Evolutionary conservation across 352 stramenopile genomes (phyloP).

Genomic region (Pythium apleroticum): DNA sequence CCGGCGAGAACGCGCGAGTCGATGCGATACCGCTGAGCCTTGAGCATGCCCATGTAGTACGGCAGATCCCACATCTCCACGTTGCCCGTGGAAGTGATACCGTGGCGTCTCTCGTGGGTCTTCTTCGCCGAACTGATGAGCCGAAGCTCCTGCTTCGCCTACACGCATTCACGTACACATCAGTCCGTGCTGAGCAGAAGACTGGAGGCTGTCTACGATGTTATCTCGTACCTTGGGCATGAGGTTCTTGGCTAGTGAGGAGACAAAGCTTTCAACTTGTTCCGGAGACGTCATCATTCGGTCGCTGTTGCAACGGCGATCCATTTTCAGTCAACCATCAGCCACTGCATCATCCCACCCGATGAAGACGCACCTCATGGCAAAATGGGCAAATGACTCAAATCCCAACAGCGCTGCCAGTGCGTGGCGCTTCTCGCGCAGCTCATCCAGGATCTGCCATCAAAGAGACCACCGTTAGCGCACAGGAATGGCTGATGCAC

Average conservation of each 20-base stretch:
- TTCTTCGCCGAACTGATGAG: slow-evolving; percentile 66
- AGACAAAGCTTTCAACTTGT: slow-evolving; percentile 65
- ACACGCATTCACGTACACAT: not conserved
- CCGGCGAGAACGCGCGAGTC: slow-evolving; percentile 76
- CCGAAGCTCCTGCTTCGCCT: slow-evolving; percentile 59
- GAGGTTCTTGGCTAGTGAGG: slow-evolving; percentile 55
- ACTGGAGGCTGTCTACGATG: not conserved
- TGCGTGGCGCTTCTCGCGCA: slow-evolving; percentile 86
- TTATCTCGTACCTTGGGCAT: slow-evolving; percentile 58
- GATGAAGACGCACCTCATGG: slow-evolving; percentile 74
- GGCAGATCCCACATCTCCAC: slow-evolving; percentile 94
- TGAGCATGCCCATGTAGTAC: slow-evolving; percentile 92
- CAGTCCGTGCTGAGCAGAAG: not conserved
- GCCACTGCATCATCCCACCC: not conserved
- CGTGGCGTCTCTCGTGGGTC: slow-evolving; percentile 44
- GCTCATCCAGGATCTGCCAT: slow-evolving; percentile 77
- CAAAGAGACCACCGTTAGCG: not conserved
- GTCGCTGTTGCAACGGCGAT: slow-evolving; percentile 37
- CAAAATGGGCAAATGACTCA: slow-evolving; percentile 87
- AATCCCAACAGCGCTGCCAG: slow-evolving; percentile 90
- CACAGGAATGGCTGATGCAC: not conserved
- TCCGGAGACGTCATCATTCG: slow-evolving; percentile 86
- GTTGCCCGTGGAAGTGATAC: slow-evolving; percentile 13
- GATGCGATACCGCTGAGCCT: slow-evolving; percentile 67
- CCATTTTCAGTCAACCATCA: not conserved